Conservation (phyloP, 2,329 filamentous ascomycete species). For the Boeremia exigua region DNA sequence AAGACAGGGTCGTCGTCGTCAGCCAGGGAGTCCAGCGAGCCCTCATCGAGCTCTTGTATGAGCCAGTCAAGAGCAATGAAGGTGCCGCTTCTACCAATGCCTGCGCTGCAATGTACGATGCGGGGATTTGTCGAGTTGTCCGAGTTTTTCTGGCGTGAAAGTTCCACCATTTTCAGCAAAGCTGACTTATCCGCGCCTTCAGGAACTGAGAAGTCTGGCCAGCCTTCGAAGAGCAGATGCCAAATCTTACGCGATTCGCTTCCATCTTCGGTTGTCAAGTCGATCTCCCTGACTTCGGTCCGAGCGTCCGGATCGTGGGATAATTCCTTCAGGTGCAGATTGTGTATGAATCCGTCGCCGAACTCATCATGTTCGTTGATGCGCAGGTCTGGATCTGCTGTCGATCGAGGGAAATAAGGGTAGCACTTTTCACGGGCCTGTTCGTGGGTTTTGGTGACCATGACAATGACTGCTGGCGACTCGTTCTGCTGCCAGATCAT, state of each 20-base stretch:
- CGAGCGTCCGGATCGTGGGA: conserved; percentile 62
- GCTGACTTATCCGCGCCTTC: conserved; percentile 69
- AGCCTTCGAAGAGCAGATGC: conserved; percentile 85
- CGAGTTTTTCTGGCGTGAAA: conserved; percentile 67
- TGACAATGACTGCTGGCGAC: conserved; percentile 76
- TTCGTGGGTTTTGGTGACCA: conserved; percentile 91
- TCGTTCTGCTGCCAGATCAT: conserved; percentile 91
- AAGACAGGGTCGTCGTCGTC: conserved; percentile 72
- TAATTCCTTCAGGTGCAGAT: conserved; percentile 66
- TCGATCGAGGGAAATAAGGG: conserved; percentile 76
- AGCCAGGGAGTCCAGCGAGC: conserved; percentile 62
- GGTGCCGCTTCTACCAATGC: conserved; percentile 91
- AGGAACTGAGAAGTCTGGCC: conserved; percentile 91
- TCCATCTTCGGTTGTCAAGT: conserved; percentile 53
- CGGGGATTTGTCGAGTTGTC: conserved; percentile 66
- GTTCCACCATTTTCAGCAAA: conserved; percentile 72
- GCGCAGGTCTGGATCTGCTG: conserved; percentile 49
- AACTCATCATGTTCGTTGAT: conserved; percentile 71
- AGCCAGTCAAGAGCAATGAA: conserved; percentile 97
- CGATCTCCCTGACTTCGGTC: conserved; percentile 76
- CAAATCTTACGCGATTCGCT: conserved; percentile 70
- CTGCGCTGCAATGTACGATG: conserved; percentile 77
- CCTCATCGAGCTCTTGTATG: conserved; percentile 78
- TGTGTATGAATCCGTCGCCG: conserved; percentile 69
- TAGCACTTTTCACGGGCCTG: conserved; percentile 80